Percentiles rank a stretch among this genome's conserved stretches.
These are phyloP conservation scores for Pyrenopolyporus hunteri DNA, from an alignment of 495 filamentous ascomycete species.

Conservation along the genomic window DNA sequence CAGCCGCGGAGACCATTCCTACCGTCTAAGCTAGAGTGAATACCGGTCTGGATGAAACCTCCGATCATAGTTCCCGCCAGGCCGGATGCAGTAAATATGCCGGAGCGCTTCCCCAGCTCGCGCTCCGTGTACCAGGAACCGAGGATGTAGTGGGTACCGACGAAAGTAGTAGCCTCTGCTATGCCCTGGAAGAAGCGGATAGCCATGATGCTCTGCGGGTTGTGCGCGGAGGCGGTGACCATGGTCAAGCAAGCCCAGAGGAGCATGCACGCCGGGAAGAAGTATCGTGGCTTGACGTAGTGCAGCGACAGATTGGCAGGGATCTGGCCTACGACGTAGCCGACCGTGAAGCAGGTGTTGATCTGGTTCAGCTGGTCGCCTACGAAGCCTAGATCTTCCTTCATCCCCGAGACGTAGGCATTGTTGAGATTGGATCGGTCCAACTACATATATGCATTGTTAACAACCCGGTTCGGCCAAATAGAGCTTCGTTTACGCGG, in stretches of 20 bases:
- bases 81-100: constrained; percentile 60
- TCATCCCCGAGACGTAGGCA: constrained; percentile 72
- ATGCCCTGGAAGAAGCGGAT: constrained; percentile 75
- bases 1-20: constrained; percentile 61
- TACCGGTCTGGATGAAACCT: constrained; percentile 65
- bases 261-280: constrained; percentile 66
- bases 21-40: constrained; percentile 59
- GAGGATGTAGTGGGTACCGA: constrained; percentile 69
- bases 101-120: constrained; percentile 68
- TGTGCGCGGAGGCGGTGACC: constrained; percentile 58
- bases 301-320: constrained; percentile 65
- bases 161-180: constrained; percentile 64
- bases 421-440: constrained; percentile 66
- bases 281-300: constrained; percentile 62
- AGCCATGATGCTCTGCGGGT: constrained; percentile 62
- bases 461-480: constrained; percentile 11
- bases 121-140: constrained; percentile 70
- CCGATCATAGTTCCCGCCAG: constrained; percentile 58
- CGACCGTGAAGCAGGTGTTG: constrained; percentile 58
- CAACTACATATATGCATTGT: constrained; percentile 42
- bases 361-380: constrained; percentile 65
- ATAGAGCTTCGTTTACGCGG: background rate
- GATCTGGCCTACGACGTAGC: constrained; percentile 65
- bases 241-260: constrained; percentile 68
- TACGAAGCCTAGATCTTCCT: constrained; percentile 62